phyloP scores from a whole-genome alignment of 2,329 filamentous ascomycete genomes.

The Dothideomycetidae sp. region DNA sequence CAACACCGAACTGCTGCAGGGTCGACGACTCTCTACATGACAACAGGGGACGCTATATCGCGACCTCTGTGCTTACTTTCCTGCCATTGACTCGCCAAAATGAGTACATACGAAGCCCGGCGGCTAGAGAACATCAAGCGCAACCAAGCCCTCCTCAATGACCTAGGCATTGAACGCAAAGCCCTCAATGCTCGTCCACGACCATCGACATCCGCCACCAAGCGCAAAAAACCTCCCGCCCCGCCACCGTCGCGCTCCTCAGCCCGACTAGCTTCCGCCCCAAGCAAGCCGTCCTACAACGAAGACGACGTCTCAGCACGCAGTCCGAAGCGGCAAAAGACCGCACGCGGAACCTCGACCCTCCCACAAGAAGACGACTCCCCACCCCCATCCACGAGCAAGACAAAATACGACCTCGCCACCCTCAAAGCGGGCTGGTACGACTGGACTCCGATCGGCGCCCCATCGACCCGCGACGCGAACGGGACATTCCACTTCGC shows the following conservation, averaged over 20 bases:
- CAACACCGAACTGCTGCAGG: background rate
- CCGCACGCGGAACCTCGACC: background rate
- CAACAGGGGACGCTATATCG: no score
- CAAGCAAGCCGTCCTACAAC: constrained; percentile 23
- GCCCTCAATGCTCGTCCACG: constrained; percentile 15
- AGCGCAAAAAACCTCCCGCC: constrained; percentile 23
- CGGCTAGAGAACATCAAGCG: constrained; percentile 36
- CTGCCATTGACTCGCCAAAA: constrained; percentile 10
- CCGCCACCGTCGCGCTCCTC: constrained; percentile 23
- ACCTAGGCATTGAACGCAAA: constrained; percentile 31
- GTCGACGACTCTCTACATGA: background rate
- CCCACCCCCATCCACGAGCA: background rate
- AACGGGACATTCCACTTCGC: constrained; percentile 34
- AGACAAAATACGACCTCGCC: constrained; percentile 26
- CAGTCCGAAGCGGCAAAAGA: constrained; percentile 1
- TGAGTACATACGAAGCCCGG: constrained; percentile 33
- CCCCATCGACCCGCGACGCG: constrained; percentile 28
- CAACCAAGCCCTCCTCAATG: constrained; percentile 34
- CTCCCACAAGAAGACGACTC: background rate
- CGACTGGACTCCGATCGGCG: constrained; percentile 30
- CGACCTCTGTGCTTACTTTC: no score
- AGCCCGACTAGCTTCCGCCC: constrained; percentile 32
- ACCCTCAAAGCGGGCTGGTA: constrained; percentile 23
- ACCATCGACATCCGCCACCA: constrained; percentile 20
- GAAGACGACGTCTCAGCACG: constrained; percentile 15